Conservation (phyloP, 192 early-diverging fungal species). For the Podila verticillata region DNA sequence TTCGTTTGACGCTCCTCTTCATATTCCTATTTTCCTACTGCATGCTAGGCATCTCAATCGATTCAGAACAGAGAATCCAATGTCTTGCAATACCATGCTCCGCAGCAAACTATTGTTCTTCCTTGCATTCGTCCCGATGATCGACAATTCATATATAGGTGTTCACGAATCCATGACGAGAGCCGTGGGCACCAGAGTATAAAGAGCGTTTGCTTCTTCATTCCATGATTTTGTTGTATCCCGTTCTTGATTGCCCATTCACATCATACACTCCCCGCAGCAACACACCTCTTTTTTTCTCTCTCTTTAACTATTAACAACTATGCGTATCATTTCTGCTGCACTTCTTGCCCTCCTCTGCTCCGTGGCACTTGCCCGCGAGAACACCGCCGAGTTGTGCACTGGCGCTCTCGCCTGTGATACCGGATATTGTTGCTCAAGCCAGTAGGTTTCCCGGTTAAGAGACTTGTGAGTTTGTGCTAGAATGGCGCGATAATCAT, state of each 20-base stretch:
- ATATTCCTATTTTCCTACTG: too few relatives aligned
- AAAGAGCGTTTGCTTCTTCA: neutral
- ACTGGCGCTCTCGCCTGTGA: slow-evolving; percentile 16
- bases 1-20: too few relatives aligned
- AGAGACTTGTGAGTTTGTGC: too few relatives aligned
- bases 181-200: too few relatives aligned
- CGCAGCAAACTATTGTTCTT: too few relatives aligned
- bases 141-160: too few relatives aligned
- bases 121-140: too few relatives aligned
- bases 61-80: too few relatives aligned
- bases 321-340: slow-evolving; percentile 22
- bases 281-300: neutral
- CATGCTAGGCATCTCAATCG: too few relatives aligned
- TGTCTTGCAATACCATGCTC: too few relatives aligned
- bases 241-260: neutral
- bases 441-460: slow-evolving; percentile 4
- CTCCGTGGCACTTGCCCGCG: slow-evolving; percentile 12
- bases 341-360: slow-evolving; percentile 10
- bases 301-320: neutral
- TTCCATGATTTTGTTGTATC: neutral
- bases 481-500: too few relatives aligned
- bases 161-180: too few relatives aligned
- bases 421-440: slow-evolving; percentile 35
- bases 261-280: neutral
- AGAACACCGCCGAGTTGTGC: slow-evolving; percentile 14